Conservation (phyloP, 1,139 yeast genomes). For the Yamadazyma kanchanaburiensis region DNA sequence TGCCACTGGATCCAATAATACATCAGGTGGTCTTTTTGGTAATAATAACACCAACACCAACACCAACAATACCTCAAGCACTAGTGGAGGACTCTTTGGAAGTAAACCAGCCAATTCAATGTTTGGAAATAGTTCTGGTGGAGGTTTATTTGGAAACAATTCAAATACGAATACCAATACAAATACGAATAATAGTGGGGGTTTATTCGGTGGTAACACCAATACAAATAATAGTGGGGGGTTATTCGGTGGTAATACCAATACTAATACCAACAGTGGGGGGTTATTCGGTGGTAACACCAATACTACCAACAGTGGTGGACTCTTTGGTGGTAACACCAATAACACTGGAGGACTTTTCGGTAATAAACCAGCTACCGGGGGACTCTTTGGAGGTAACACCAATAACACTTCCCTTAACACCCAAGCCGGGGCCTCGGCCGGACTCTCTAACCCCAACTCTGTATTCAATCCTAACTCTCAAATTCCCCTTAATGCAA, state of each 20-base stretch:
- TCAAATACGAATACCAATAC: background rate
- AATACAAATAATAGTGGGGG: conserved; percentile 1
- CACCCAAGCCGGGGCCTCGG: conserved; percentile 1
- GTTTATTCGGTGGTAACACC: conserved; percentile 1
- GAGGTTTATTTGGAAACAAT: background rate
- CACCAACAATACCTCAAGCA: conserved; percentile 8
- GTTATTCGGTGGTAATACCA: background rate
- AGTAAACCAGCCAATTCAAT: conserved; percentile 15
- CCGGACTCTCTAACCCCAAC: conserved; percentile 15
- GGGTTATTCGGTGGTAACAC: background rate
- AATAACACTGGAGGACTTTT: conserved; percentile 12
- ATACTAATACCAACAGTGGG: conserved; percentile 1
- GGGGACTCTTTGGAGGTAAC: conserved; percentile 8
- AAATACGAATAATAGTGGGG: background rate
- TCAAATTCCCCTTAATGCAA: conserved; percentile 59
- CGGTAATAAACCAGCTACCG: conserved; percentile 3
- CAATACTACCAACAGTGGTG: conserved; percentile 3
- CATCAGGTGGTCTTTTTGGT: conserved; percentile 18
- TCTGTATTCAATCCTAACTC: conserved; percentile 13
- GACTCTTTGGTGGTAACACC: conserved; percentile 3
- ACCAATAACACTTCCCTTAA: conserved; percentile 4
- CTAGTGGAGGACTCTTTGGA: conserved; percentile 30
- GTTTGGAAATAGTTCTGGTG: conserved; percentile 14
- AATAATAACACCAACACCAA: conserved; percentile 4
- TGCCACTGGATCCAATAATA: conserved; percentile 5